Conservation (phyloP, 2,329 filamentous ascomycete genomes). For the Neonectria magnoliae region DNA sequence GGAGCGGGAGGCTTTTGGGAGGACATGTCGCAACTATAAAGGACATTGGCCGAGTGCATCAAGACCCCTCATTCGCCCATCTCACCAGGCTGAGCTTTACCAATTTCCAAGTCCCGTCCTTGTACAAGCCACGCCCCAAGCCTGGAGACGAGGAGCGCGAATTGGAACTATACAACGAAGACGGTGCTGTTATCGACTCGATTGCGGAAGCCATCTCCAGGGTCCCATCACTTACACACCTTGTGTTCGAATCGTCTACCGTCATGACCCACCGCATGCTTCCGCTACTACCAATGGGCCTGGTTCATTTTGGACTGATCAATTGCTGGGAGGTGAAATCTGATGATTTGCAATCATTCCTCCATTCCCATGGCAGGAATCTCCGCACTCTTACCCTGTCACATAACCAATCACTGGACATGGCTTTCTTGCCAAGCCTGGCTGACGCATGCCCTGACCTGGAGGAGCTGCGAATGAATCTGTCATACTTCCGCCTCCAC, state of each 20-base stretch:
- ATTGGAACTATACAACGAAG: conserved; percentile 48
- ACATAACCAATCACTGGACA: conserved; percentile 81
- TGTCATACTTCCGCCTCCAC: conserved; percentile 80
- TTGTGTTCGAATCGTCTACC: conserved; percentile 80
- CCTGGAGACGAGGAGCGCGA: conserved; percentile 45
- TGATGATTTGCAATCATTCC: conserved; percentile 70
- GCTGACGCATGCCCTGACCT: conserved; percentile 75
- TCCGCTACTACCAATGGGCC: conserved; percentile 70
- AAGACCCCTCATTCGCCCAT: conserved; percentile 63
- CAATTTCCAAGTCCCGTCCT: conserved; percentile 69
- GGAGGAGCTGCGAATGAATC: conserved; percentile 77
- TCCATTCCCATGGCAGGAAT: conserved; percentile 73
- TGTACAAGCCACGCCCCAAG: conserved; percentile 50
- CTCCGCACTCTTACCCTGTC: conserved; percentile 75
- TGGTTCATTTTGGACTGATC: conserved; percentile 76
- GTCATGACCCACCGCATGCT: conserved; percentile 75
- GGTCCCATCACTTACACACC: conserved; percentile 71
- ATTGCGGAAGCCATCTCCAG: conserved; percentile 48
- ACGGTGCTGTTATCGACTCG: conserved; percentile 54
- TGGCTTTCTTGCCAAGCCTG: conserved; percentile 77
- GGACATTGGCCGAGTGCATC: conserved; percentile 64
- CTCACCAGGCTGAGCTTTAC: conserved; percentile 68
- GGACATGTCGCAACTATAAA: conserved; percentile 57
- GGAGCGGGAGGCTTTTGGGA: conserved; percentile 66
- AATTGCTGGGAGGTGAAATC: conserved; percentile 83